A percentile compares a stretch with the other conserved stretches of the same genome.
Evolutionary conservation across 2,329 filamentous ascomycete species (phyloP).

Genomic region (Pestalotiopsis sp.): DNA sequence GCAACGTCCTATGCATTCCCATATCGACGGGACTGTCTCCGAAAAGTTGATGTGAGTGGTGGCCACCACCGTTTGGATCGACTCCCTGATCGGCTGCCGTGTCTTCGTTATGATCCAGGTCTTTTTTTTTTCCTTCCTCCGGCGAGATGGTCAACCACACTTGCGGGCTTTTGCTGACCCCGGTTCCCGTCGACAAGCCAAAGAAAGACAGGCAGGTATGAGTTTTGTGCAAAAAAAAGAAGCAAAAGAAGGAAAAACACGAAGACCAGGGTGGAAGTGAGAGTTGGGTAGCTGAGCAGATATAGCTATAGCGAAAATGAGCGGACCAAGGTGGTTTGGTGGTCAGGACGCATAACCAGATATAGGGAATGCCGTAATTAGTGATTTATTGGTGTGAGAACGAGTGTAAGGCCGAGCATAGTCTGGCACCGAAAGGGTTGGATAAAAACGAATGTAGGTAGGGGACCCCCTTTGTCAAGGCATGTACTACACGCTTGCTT

Average conservation of each 20-base stretch:
- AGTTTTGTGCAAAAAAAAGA: background rate
- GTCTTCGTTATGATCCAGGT: constrained; percentile 1
- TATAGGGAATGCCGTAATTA: constrained; percentile 13
- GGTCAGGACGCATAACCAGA: constrained; percentile 15
- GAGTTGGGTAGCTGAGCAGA: constrained; percentile 2
- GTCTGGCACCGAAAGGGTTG: constrained; percentile 10
- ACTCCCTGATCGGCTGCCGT: background rate
- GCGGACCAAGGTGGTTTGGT: constrained; percentile 10
- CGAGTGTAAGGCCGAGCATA: constrained; percentile 10
- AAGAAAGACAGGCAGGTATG: background rate
- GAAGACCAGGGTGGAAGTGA: constrained; percentile 3
- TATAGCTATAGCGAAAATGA: constrained; percentile 14
- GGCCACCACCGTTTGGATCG: background rate
- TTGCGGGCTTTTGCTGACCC: background rate
- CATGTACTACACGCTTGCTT: constrained; percentile 15
- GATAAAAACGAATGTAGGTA: constrained; percentile 14
- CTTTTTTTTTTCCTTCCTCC: background rate
- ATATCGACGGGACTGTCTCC: background rate
- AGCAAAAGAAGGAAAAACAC: constrained; percentile 7
- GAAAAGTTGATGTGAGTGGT: background rate
- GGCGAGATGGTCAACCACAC: background rate
- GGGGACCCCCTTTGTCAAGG: constrained; percentile 10
- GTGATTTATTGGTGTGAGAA: constrained; percentile 3
- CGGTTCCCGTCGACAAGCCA: background rate
- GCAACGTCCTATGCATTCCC: constrained; percentile 1